phyloP scores from a whole-genome alignment of 306 rosid genomes.

The Acacia crassicarpa region DNA sequence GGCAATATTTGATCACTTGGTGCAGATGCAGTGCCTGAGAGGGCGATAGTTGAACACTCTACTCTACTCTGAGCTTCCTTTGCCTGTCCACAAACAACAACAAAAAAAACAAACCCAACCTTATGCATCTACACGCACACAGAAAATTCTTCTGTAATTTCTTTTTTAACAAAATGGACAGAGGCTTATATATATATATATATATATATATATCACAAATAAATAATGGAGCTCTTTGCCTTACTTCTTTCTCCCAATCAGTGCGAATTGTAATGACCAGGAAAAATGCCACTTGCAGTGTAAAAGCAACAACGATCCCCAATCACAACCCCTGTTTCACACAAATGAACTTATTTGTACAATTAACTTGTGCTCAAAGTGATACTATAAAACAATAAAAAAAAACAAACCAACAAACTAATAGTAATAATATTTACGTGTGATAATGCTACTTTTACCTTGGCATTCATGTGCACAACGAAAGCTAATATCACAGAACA shows the following conservation, averaged over 20 bases:
- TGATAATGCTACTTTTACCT: constrained; percentile 26
- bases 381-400: neutral
- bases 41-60: neutral
- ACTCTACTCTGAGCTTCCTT: constrained; percentile 5
- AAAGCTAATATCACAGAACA: constrained; percentile 51
- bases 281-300: constrained; percentile 50
- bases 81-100: neutral
- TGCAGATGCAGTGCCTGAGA: neutral
- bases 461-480: constrained; percentile 47
- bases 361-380: neutral
- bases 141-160: too few species aligned
- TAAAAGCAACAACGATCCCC: constrained; percentile 54
- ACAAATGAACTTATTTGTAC: too few species aligned
- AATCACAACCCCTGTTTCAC: constrained; percentile 53
- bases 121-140: neutral
- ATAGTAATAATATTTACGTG: neutral
- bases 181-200: too few species aligned
- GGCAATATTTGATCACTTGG: neutral
- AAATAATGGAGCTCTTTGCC: neutral
- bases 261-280: constrained; percentile 41
- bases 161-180: too few species aligned
- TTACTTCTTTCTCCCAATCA: constrained; percentile 55
- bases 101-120: neutral
- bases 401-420: too few species aligned
- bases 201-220: too few species aligned